These are phyloP conservation scores for Agaricales sp. DNA, from an alignment of 1,284 basidiomycete species.

Conservation along the genomic window DNA sequence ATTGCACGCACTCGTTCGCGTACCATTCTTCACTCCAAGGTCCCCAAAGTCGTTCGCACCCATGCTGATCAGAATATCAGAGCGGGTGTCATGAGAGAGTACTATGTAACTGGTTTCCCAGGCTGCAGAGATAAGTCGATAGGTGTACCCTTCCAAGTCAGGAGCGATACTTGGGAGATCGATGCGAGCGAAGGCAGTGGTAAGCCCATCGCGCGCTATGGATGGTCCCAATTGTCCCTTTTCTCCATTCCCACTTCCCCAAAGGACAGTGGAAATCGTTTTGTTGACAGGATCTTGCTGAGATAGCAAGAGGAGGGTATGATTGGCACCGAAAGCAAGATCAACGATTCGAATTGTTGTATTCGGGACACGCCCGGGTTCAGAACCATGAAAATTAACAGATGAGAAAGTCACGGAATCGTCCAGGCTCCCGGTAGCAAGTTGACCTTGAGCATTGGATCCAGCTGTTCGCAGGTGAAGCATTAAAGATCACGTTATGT, in stretches of 20 bases:
- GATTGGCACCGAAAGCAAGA: slow-evolving; percentile 21
- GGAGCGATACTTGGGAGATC: slow-evolving; percentile 21
- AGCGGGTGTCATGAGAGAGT: slow-evolving; percentile 25
- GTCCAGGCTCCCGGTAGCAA: slow-evolving; percentile 18
- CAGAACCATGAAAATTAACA: not conserved
- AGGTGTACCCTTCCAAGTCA: slow-evolving; percentile 24
- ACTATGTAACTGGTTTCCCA: slow-evolving; percentile 82
- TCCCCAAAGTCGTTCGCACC: slow-evolving; percentile 80
- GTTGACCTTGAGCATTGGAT: slow-evolving; percentile 22
- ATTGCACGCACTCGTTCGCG: slow-evolving; percentile 2
- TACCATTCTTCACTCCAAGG: slow-evolving; percentile 42
- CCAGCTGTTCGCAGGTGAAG: slow-evolving; percentile 17
- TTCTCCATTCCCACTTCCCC: not conserved
- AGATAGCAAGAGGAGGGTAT: slow-evolving; percentile 17
- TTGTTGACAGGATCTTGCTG: slow-evolving; percentile 6
- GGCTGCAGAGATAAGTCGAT: slow-evolving; percentile 44
- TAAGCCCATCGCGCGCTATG: slow-evolving; percentile 4
- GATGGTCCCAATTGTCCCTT: not conserved
- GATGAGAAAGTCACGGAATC: slow-evolving; percentile 17
- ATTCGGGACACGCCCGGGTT: slow-evolving; percentile 9
- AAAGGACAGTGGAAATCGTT: not conserved
- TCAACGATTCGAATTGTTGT: slow-evolving; percentile 9
- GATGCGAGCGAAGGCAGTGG: slow-evolving; percentile 37
- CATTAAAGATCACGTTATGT: not conserved
- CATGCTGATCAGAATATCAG: slow-evolving; percentile 66